Base-by-base conservation (phyloP, 768 basidiomycete genomes). In the Auriscalpium microsporum region DNA sequence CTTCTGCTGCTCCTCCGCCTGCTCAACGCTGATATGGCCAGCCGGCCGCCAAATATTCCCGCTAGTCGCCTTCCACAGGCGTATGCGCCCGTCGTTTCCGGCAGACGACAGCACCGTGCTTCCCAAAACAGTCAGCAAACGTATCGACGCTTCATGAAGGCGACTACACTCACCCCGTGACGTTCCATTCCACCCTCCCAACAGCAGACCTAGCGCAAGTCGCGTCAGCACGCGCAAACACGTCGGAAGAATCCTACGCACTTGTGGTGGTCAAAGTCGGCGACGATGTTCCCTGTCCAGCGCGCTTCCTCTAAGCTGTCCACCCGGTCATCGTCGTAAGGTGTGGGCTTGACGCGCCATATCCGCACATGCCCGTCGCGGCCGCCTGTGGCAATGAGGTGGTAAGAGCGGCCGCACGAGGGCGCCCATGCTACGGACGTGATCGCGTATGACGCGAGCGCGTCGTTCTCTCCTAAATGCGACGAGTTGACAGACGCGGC, bases 371-470 rank as follows among this genome's bases (percentile, higher is more conserved):
- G 79, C 1, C 94, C 93, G 67, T 96, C 94, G 34, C 93, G 77
- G 34, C 83, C 76, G 14, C 94, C 96, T 0, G 92, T 90, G 2
- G 95, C 96, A 56, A 98, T 78, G 40, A 97, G 86, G 64, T 98
- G 95, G 69, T 93, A 95, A 1, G 90, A 90, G 28, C 96, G 79
- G 7, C 95, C 96, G 57, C 92, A 95, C 0, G 87, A 87, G 0
- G 96, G 90, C 0, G 95, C 93, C 94, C 94, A 99, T 14, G 93
- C 76, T 37, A 98, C 80, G 34, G 86, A 84, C 0, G 87, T 89
- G 50, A 95, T 80, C 2, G 94, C 81, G 42, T 75, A 82, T 3
- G 78, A 73, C 13, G 75, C 69, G 10, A 76, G 70, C 54, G 45
- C 67, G 52, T 62, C 62, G 35, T 72, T 73, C 34, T 70, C 58